phyloP scores from a whole-genome alignment of 2,329 filamentous ascomycete genomes.

The Colletotrichum nymphaeae region DNA sequence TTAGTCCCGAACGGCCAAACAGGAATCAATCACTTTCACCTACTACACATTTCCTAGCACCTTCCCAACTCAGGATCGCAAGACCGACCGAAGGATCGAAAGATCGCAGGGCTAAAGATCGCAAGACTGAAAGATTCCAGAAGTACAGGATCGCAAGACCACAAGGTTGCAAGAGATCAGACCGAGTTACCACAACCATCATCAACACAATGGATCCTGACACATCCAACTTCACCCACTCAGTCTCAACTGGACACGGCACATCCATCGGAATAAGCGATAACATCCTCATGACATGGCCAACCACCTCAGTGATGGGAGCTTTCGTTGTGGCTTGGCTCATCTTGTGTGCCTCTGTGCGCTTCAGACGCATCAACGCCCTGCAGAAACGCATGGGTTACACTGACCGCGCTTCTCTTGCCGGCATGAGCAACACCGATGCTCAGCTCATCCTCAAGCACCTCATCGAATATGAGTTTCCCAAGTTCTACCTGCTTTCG shows the following conservation, averaged over 20 bases:
- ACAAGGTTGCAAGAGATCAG: not conserved
- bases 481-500: conserved; percentile 49
- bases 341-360: conserved; percentile 48
- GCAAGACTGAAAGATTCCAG: too few relatives aligned
- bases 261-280: not conserved
- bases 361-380: conserved; percentile 48
- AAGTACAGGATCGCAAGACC: not conserved
- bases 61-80: not conserved
- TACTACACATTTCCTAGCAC: not conserved
- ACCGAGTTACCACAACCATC: not conserved
- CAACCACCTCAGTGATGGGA: conserved; percentile 1
- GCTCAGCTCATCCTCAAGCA: conserved; percentile 56
- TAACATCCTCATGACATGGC: not conserved
- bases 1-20: not conserved
- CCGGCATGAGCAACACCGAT: conserved; percentile 55
- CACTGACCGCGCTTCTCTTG: conserved; percentile 48
- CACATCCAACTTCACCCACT: conserved; percentile 4
- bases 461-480: conserved; percentile 49
- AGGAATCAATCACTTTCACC: not conserved
- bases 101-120: not conserved
- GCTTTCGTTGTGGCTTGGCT: conserved; percentile 45
- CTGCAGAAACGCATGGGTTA: conserved; percentile 46
- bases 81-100: not conserved
- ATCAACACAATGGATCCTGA: conserved; percentile 5
- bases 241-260: not conserved